Evolutionary conservation across 2,329 filamentous ascomycete genomes (phyloP).

Genomic region (Huntiella savannae): DNA sequence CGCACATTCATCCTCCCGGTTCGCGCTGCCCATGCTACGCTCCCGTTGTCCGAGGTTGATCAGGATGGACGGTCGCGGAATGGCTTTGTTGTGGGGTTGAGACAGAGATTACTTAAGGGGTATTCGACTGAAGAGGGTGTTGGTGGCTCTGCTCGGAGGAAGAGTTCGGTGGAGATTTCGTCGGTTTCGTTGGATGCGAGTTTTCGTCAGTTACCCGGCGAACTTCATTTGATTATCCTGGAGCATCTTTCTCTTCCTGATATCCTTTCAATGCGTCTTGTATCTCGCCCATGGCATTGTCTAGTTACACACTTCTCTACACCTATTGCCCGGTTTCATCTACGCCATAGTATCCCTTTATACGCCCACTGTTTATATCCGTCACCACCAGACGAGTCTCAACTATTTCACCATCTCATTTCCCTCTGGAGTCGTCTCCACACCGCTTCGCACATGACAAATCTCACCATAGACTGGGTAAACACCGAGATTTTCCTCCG

Average conservation of each 20-base stretch:
- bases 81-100: constrained; percentile 22
- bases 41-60: too few species aligned
- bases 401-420: constrained; percentile 42
- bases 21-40: constrained; percentile 16
- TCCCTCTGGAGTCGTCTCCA: constrained; percentile 47
- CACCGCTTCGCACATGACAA: constrained; percentile 42
- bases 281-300: constrained; percentile 39
- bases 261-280: constrained; percentile 37
- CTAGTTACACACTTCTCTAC: constrained; percentile 41
- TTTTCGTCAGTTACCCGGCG: constrained; percentile 39
- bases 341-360: constrained; percentile 37
- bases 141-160: not conserved
- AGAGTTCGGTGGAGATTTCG: not conserved
- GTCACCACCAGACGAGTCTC: constrained; percentile 24
- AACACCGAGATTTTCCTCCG: constrained; percentile 46
- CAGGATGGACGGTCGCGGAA: constrained; percentile 4
- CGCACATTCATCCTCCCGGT: constrained; percentile 32
- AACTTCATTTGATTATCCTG: constrained; percentile 44
- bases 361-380: constrained; percentile 44
- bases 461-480: constrained; percentile 43
- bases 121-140: constrained; percentile 1
- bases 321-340: constrained; percentile 41
- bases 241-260: constrained; percentile 40
- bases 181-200: constrained; percentile 31
- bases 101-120: constrained; percentile 19